Conservation (phyloP, 2,329 filamentous ascomycete species). For the Colletotrichum paranaense region DNA sequence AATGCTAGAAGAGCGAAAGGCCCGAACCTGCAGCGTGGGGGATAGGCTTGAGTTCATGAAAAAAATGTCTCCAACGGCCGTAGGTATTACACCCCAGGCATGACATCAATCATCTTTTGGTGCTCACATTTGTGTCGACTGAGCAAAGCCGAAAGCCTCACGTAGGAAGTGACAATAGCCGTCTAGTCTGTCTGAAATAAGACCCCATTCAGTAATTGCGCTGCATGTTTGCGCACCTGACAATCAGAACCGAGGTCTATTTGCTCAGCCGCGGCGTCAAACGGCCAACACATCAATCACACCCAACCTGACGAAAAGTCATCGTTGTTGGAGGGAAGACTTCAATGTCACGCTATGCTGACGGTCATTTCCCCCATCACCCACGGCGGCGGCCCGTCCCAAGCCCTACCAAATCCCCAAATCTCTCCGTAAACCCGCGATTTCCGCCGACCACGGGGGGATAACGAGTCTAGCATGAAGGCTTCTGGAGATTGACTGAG, state of each 20-base stretch:
- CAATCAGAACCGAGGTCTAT: slow-evolving; percentile 8
- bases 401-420: background rate
- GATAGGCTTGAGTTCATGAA: background rate
- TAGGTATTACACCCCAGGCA: slow-evolving; percentile 7
- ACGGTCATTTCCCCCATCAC: slow-evolving; percentile 5
- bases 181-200: background rate
- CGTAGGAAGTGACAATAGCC: background rate
- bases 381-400: slow-evolving; percentile 30
- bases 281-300: slow-evolving; percentile 32
- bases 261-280: slow-evolving; percentile 22
- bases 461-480: background rate
- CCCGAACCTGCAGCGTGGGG: background rate
- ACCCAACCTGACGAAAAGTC: slow-evolving; percentile 2
- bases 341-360: slow-evolving; percentile 29
- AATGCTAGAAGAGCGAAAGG: background rate
- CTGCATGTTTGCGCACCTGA: slow-evolving; percentile 11
- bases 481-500: background rate
- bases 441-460: background rate
- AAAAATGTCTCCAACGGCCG: background rate
- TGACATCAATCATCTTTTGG: background rate
- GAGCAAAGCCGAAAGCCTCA: background rate
- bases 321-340: background rate
- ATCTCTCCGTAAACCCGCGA: slow-evolving; percentile 15
- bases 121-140: background rate
- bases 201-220: background rate